Base-by-base conservation (phyloP, 768 basidiomycete genomes). In the Tylopilus rubrobrunneus region DNA sequence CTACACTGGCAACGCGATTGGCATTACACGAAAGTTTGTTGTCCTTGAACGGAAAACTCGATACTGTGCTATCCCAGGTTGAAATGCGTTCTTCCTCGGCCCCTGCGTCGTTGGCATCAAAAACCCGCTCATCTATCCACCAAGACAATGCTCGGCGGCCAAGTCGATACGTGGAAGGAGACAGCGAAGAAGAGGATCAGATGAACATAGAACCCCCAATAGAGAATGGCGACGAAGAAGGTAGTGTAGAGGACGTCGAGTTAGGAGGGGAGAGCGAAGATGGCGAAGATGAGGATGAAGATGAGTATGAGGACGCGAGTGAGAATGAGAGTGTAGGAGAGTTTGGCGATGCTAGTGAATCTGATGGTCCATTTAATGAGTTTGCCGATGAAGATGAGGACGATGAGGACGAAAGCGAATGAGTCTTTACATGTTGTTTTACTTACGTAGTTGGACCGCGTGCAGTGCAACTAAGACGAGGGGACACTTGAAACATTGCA, bases 51-150 rank as follows among this genome's bases (percentile, higher is more conserved):
- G 97, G 97, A 27, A 84, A 92, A 52, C 77, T 98, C 28, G 96
- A 98, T 65, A 89, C 94, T 76, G 91, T 97, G 23, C 78, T 98
- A 46, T 88, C 92, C 0, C 97, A 98, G 67, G 89, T 98, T 51
- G 90, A 95, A 67, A 80, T 94, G 73, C 83, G 95, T 21, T 83
- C 89, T 28, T 83, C 88, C n/a, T 74, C 78, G 14, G 81, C 82
- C 11, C 87, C 86, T 21, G 77, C 83, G 3, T 76, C 80, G 5
- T 66, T 84, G 44, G 69, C 75, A 15, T 71, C 76, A 15, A 76
- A 71, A 45, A 73, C 72, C 51, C 70, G 69, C 29, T 75, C 74
- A 56, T 56, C 68, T 17, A 52, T 66, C 19, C 71, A 68, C 52
- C 56, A 68, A 56, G 67, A 73, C 63, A 65, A 70, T 41, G 68